phyloP scores from a whole-genome alignment of 257 asterid species.

The Thymus mandschuricus region DNA sequence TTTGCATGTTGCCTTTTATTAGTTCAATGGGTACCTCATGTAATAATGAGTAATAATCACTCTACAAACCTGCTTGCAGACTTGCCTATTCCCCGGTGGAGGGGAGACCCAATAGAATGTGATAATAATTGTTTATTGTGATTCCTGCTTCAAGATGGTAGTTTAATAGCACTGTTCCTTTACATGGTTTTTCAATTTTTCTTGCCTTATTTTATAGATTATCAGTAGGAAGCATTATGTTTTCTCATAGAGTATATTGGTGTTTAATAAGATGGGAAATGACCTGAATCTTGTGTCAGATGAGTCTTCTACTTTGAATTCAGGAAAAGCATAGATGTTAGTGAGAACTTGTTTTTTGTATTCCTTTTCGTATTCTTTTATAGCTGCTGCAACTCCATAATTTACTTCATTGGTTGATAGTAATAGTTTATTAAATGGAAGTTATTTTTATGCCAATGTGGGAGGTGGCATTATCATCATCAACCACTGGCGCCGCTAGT shows the following conservation, averaged over 20 bases:
- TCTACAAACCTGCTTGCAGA: slow-evolving; percentile 12
- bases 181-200: slow-evolving; percentile 9
- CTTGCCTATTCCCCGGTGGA: neutral
- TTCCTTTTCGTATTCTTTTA: neutral
- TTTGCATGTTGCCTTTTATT: slow-evolving; percentile 18
- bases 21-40: neutral
- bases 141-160: too few relatives aligned
- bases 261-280: neutral
- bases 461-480: neutral
- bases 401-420: too few relatives aligned
- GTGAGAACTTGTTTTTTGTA: slow-evolving; percentile 12
- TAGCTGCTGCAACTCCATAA: slow-evolving; percentile 10
- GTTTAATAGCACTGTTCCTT: neutral
- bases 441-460: neutral
- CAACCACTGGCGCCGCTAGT: slow-evolving; percentile 12
- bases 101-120: slow-evolving; percentile 12
- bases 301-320: neutral
- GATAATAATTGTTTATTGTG: neutral
- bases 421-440: too few relatives aligned
- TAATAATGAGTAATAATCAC: slow-evolving; percentile 15
- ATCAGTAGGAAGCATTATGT: neutral
- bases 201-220: neutral
- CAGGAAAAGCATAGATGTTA: slow-evolving; percentile 18
- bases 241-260: slow-evolving; percentile 2
- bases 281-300: neutral